phyloP scores from a whole-genome alignment of 2,329 filamentous ascomycete species.

The Parafenestella ontariensis region DNA sequence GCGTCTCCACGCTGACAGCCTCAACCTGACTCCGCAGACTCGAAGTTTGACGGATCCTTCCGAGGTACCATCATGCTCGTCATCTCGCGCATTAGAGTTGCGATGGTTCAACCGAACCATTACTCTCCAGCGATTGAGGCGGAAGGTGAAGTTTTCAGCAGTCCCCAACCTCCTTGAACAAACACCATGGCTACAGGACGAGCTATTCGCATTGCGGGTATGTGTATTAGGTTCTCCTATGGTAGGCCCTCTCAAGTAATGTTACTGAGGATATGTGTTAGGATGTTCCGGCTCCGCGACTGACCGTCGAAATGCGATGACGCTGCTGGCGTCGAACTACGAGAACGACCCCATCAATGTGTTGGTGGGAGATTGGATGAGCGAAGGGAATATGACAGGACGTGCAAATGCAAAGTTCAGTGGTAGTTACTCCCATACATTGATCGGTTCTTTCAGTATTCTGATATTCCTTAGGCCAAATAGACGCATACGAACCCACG shows the following conservation, averaged over 20 bases:
- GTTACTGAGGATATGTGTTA: not conserved
- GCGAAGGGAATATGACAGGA: conserved; percentile 41
- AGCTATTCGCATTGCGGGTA: conserved; percentile 32
- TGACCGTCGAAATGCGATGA: conserved; percentile 44
- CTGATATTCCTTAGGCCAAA: conserved; percentile 20
- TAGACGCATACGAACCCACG: conserved; percentile 59
- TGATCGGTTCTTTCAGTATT: not conserved
- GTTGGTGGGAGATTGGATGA: conserved; percentile 43
- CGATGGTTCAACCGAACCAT: not conserved
- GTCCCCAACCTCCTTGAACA: conserved; percentile 6
- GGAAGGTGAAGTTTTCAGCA: not conserved
- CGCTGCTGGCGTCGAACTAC: conserved; percentile 35
- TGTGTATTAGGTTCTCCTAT: not conserved
- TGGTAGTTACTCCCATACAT: conserved; percentile 11
- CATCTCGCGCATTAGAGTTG: not conserved
- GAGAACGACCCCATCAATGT: conserved; percentile 42
- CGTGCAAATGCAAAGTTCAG: conserved; percentile 31
- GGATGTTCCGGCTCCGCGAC: conserved; percentile 43
- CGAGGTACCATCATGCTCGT: conserved; percentile 15
- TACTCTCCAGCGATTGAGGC: not conserved
- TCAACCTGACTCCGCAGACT: conserved; percentile 23
- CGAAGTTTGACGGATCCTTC: conserved; percentile 1
- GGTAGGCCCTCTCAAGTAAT: not conserved
- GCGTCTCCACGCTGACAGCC: conserved; percentile 17
- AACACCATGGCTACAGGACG: conserved; percentile 24